Evolutionary conservation across 257 asterid genomes (phyloP), one percentile per base, ranked within the genome.

Genomic region (Ehretia macrophylla): DNA sequence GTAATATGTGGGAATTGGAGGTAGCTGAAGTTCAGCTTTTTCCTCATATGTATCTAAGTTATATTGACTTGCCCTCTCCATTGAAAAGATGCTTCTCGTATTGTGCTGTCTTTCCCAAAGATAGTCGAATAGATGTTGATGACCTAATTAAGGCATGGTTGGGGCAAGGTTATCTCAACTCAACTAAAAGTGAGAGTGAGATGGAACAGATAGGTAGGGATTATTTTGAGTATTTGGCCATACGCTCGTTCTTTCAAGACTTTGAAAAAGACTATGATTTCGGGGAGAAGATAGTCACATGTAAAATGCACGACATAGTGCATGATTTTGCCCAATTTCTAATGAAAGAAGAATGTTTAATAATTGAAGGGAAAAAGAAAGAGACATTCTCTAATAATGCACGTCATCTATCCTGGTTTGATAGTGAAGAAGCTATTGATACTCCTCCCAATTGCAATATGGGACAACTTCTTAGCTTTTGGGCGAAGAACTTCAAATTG

Each of bases 291-390:
- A 46, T 46, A 4, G 14, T 46, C 18, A 11, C 17, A 13, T 54
- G 58, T 32, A 54, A 23, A 32, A 54, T 54, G 58, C 58, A 54
- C 22, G 58, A 54, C 10, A 54, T 54, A 54, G 40, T 54, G 14
- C 58, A 54, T 46, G 51, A 46, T 46, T 46, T 46, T 18, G 51
- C 51, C 6, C 51, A 46, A 46, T 46, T 11, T 46, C 19, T 46
- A 1, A 46, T 10, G 14, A 16, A 46, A 16, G 18, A 17, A 17
- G 17, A 46, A 46, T 46, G 51, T 8, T 46, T 46, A 18, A 18
- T 16, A 18, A 46, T 46, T 16, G 51, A 46, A 46, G 51, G 17
- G 51, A 17, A 1, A 16, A 18, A 18, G 18, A 46, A 14, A 9
- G 51, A 1, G 10, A 16, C 17, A 46, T 17, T 17, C 14, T 46